These are phyloP conservation scores for Mycena albidolilacea DNA, from an alignment of 768 basidiomycete genomes.

Conservation along the genomic window DNA sequence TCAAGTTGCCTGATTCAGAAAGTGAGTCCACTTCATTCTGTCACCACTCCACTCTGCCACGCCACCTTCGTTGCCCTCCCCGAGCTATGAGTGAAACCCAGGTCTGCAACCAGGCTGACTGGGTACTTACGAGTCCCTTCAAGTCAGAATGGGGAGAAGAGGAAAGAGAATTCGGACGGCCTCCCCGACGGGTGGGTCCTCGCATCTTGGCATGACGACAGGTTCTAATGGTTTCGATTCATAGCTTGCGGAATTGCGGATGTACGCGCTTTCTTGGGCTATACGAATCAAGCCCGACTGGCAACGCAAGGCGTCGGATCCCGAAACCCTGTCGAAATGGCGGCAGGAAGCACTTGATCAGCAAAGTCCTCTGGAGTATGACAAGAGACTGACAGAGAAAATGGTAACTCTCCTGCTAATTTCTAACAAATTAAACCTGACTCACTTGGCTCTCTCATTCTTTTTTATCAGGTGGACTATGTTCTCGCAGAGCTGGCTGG, in stretches of 20 bases:
- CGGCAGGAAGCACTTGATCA: slow-evolving; percentile 29
- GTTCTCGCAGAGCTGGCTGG: slow-evolving; percentile 36
- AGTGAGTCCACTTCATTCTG: too few species aligned
- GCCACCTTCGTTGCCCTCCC: too few species aligned
- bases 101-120: too few species aligned
- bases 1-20: too few species aligned
- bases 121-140: too few species aligned
- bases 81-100: too few species aligned
- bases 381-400: background rate
- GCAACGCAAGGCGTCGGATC: slow-evolving; percentile 25
- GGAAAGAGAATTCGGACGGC: too few species aligned
- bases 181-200: too few species aligned
- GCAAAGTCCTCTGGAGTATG: background rate
- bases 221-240: background rate
- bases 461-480: slow-evolving; percentile 31
- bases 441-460: background rate
- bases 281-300: slow-evolving; percentile 36
- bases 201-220: too few species aligned
- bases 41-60: too few species aligned
- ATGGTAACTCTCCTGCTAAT: slow-evolving; percentile 2
- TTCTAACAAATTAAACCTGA: background rate
- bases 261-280: slow-evolving; percentile 35
- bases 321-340: slow-evolving; percentile 26
- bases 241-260: slow-evolving; percentile 23
- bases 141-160: too few species aligned